These are phyloP conservation scores for Solanum peruvianum DNA, from an alignment of 257 asterid genomes.

Conservation along the genomic window DNA sequence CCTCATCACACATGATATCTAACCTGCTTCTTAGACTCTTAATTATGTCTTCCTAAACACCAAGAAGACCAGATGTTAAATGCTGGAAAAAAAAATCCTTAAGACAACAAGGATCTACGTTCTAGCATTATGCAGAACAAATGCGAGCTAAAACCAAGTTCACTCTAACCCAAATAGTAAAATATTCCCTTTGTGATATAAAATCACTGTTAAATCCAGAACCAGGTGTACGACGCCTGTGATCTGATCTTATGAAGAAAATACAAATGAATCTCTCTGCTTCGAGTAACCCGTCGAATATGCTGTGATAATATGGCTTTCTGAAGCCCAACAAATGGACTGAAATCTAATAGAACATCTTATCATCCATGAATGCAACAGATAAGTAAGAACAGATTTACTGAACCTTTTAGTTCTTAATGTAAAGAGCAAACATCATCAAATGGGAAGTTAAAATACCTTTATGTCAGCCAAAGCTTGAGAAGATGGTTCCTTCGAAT, in stretches of 20 bases:
- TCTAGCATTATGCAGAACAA: neutral
- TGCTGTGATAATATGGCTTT: neutral
- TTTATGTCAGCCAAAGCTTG: slow-evolving; percentile 82
- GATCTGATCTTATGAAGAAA: neutral
- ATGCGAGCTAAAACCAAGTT: neutral
- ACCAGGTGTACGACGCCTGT: neutral
- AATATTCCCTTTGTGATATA: neutral
- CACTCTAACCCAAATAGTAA: neutral
- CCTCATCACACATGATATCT: slow-evolving; percentile 77
- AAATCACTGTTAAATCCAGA: neutral
- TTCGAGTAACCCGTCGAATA: neutral
- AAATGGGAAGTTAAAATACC: slow-evolving; percentile 26
- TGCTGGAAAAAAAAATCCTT: neutral
- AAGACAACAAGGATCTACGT: neutral
- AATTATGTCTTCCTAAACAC: slow-evolving; percentile 72
- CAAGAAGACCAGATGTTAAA: slow-evolving; percentile 1
- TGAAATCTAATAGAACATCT: neutral
- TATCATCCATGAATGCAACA: neutral
- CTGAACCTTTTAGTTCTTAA: neutral
- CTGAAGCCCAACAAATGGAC: neutral
- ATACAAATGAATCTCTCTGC: neutral
- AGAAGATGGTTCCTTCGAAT: slow-evolving; percentile 59
- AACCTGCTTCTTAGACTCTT: slow-evolving; percentile 77
- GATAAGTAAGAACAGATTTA: neutral
- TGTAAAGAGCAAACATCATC: neutral